Percentiles rank a stretch among this genome's conserved stretches.
phyloP scores from a whole-genome alignment of 352 stramenopile genomes.

The Phytophthora sp. region DNA sequence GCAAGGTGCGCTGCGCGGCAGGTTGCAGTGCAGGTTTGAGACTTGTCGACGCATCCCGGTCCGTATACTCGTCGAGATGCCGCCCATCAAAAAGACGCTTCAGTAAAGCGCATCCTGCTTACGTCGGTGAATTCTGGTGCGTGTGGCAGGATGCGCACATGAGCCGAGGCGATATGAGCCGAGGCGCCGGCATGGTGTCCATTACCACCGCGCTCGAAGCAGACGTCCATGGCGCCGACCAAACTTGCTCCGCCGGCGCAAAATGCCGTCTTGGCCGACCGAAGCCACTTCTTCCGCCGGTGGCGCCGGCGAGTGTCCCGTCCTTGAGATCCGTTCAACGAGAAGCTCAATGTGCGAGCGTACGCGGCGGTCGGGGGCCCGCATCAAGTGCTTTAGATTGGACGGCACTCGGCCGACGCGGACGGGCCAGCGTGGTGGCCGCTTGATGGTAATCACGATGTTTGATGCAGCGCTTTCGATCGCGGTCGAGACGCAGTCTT shows the following conservation, averaged over 20 bases:
- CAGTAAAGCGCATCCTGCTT: constrained; percentile 8
- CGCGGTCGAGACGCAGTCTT: background rate
- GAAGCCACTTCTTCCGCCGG: constrained; percentile 9
- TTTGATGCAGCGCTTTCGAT: no score
- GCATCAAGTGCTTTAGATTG: constrained; percentile 20
- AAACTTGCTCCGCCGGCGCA: no score
- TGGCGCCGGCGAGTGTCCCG: constrained; percentile 12
- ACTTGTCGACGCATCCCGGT: background rate
- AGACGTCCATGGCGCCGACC: background rate
- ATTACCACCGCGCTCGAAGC: background rate
- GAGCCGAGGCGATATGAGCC: constrained; percentile 8
- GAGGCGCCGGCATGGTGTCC: background rate
- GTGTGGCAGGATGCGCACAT: constrained; percentile 8
- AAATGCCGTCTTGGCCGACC: background rate
- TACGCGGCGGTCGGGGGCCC: constrained; percentile 12
- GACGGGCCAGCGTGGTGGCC: constrained; percentile 7
- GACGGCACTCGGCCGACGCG: constrained; percentile 5
- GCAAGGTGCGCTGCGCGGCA: background rate
- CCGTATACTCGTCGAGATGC: background rate
- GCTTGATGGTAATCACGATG: constrained; percentile 5
- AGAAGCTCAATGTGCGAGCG: constrained; percentile 30
- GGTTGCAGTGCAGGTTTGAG: background rate
- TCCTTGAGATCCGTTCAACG: constrained; percentile 25
- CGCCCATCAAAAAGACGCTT: constrained; percentile 7
- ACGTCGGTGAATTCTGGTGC: constrained; percentile 8